Conservation (phyloP, 768 basidiomycete species). For the Suillus plorans region DNA sequence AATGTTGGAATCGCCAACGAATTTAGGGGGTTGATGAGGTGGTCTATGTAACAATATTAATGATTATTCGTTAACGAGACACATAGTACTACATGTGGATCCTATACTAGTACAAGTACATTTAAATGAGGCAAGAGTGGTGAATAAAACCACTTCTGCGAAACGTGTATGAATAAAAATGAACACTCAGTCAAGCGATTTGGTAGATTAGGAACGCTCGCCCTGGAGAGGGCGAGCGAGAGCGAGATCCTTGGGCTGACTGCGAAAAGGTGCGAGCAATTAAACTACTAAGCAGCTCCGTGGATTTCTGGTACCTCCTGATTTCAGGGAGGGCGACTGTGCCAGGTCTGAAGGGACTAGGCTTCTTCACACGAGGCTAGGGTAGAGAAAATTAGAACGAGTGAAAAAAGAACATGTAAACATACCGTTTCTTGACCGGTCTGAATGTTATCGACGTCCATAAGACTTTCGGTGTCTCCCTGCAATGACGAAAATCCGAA, state of each 20-base stretch:
- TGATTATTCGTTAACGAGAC: neutral
- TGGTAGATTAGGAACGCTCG: constrained; percentile 23
- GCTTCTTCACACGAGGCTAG: constrained; percentile 78
- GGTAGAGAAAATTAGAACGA: no score
- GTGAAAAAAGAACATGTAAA: no score
- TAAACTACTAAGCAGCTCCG: constrained; percentile 60
- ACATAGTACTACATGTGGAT: neutral
- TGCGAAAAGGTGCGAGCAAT: constrained; percentile 7
- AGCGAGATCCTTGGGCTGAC: constrained; percentile 32
- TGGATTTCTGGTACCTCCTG: constrained; percentile 89
- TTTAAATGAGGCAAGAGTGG: neutral
- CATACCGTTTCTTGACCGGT: no score
- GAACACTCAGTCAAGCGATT: neutral
- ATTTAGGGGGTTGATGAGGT: no score
- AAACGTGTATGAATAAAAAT: neutral
- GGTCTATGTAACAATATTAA: no score
- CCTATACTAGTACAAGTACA: neutral
- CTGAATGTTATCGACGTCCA: no score
- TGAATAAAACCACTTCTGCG: neutral
- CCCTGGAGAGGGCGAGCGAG: constrained; percentile 32
- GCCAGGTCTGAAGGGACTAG: constrained; percentile 86
- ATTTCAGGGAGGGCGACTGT: constrained; percentile 95
- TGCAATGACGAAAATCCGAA: no score
- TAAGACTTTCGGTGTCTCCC: no score
- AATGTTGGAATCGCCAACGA: no score